Evolutionary conservation across 768 basidiomycete species (phyloP), one percentile per base, ranked within the genome.

Genomic region (Pleurotus sapidus): DNA sequence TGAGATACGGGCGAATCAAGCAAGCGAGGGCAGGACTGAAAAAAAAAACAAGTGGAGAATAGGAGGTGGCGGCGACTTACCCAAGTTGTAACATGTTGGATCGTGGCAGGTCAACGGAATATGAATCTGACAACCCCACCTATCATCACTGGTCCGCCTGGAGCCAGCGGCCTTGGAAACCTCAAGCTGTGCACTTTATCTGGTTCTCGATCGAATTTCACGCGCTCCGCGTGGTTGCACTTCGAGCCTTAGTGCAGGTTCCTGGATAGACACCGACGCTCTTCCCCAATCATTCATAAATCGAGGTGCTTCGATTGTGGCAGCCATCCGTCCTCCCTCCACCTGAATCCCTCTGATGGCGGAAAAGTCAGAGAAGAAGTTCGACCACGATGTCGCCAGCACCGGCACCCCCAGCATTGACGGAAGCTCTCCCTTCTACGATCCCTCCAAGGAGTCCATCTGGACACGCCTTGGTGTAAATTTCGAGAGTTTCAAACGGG

Each of bases 401-500:
- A 60, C 65, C 45, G 59, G 55, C 59, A 70, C 68, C 12, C 39
- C 51, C 24, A 65, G 38, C 20, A 43, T 64, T 49, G 57, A 62
- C n/a, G 64, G 67, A 30, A 60, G 65, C n/a, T 64, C 68, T 42
- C 69, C 73, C 56, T 74, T 79, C 59, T 79, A 79, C 54, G 77
- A 79, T 63, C 77, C 77, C 12, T 77, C 75, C 38, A 77, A 79
- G 59, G 77, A 79, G 62, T 72, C 69, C 30, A 59, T 70, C 38
- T 77, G 74, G 76, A 79, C 78, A 20, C 77, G 78, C 38, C 18
- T 76, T 14, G 78, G 78, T 51, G 60, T 79, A 46, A 68, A 64
- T 18, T 62, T 64, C 4, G 78, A 79, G 67, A 76, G 74, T 63
- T 78, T 79, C 66, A 79, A 78, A 60, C 71, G 78, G 39, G 77